A percentile compares a stretch with the other conserved stretches of the same genome.
Evolutionary conservation across 2,329 filamentous ascomycete genomes (phyloP).

Genomic region (Dothiorella sarmentorum): DNA sequence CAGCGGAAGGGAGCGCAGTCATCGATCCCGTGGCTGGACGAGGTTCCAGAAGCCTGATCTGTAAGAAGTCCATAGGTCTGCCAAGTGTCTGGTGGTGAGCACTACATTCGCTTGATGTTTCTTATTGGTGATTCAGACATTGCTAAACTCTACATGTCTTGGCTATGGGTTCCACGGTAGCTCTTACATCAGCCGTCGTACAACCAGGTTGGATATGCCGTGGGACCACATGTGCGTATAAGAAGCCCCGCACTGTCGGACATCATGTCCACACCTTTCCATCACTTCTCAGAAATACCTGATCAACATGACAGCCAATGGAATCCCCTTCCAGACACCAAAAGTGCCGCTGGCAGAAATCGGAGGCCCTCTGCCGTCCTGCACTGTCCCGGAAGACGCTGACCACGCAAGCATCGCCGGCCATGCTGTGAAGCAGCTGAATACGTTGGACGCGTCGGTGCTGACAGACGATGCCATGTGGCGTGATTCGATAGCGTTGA

Average conservation of each 20-base stretch:
- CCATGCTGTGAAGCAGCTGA: slow-evolving; percentile 20
- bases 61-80: too few species aligned
- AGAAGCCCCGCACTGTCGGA: too few species aligned
- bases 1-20: slow-evolving; percentile 62
- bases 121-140: neutral
- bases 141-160: too few species aligned
- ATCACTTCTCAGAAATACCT: too few species aligned
- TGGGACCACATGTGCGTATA: too few species aligned
- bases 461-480: slow-evolving; percentile 33
- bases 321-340: neutral
- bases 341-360: neutral
- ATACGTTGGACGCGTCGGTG: slow-evolving; percentile 19
- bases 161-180: too few species aligned
- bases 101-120: too few species aligned
- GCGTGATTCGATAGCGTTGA: slow-evolving; percentile 57
- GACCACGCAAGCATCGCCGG: slow-evolving; percentile 21
- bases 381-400: slow-evolving; percentile 19
- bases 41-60: slow-evolving; percentile 39
- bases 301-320: neutral
- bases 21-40: slow-evolving; percentile 63
- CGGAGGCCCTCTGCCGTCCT: slow-evolving; percentile 24
- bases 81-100: too few species aligned
- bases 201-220: neutral
- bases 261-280: too few species aligned
- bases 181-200: neutral